phyloP scores from a whole-genome alignment of 805 yeast genomes.

The Starmerella tilneyi region DNA sequence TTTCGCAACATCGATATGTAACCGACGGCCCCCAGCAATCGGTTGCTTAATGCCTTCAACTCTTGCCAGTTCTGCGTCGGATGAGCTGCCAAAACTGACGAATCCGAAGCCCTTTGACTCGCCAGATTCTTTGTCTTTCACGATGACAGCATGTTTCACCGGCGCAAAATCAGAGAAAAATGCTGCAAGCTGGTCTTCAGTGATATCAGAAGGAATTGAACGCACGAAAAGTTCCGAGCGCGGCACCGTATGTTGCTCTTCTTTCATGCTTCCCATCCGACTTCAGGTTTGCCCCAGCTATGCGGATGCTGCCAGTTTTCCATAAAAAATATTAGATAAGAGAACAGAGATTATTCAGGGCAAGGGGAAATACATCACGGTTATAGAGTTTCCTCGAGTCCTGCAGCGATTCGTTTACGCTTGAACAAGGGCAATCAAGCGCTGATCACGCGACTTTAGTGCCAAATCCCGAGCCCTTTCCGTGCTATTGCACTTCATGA shows the following conservation, averaged over 20 bases:
- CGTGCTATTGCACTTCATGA: conserved; percentile 34
- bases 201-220: conserved; percentile 68
- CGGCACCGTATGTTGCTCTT: conserved; percentile 6
- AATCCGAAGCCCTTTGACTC: conserved; percentile 91
- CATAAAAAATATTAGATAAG: conserved; percentile 3
- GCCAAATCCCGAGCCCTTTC: conserved; percentile 30
- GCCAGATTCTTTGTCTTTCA: conserved; percentile 56
- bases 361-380: not conserved
- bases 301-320: not conserved
- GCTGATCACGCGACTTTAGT: conserved; percentile 24
- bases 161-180: conserved; percentile 89
- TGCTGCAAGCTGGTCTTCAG: conserved; percentile 69
- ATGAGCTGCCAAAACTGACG: conserved; percentile 76
- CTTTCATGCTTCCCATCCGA: not conserved
- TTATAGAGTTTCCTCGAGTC: no score
- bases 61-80: conserved; percentile 71
- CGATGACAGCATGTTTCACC: conserved; percentile 88
- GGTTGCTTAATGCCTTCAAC: conserved; percentile 53
- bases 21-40: conserved; percentile 47
- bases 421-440: conserved; percentile 4
- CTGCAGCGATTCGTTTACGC: no score
- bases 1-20: conserved; percentile 80
- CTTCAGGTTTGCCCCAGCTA: not conserved
- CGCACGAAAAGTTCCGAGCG: conserved; percentile 58
- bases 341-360: not conserved